Conservation (phyloP, 2,329 filamentous ascomycete species). For the Colletotrichum gigasporum region DNA sequence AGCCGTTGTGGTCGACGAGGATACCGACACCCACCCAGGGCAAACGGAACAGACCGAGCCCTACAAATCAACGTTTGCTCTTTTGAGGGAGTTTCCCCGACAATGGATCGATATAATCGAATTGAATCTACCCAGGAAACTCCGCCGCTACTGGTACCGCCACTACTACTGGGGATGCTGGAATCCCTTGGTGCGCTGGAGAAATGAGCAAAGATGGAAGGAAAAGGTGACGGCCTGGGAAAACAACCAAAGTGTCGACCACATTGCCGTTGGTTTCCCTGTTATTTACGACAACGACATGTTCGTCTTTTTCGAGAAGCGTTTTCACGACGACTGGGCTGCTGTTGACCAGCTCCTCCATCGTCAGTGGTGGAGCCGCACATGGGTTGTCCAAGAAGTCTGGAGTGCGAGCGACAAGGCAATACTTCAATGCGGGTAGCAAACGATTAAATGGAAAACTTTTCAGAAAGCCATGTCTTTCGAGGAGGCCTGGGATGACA, state of each 20-base stretch:
- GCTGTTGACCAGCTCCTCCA: background rate
- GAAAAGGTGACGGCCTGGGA: too few species aligned
- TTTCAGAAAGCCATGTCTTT: background rate
- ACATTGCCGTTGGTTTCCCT: background rate
- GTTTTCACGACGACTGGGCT: background rate
- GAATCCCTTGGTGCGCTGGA: too few species aligned
- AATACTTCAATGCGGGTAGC: background rate
- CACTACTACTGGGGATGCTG: too few species aligned
- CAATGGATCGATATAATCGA: too few species aligned
- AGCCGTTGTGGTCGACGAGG: too few species aligned
- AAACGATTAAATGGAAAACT: background rate
- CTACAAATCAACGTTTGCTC: too few species aligned
- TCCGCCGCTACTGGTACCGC: too few species aligned
- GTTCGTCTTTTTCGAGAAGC: background rate
- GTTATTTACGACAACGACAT: background rate
- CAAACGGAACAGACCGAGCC: too few species aligned
- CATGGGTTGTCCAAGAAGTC: background rate
- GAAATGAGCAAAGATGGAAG: too few species aligned
- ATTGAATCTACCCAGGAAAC: too few species aligned
- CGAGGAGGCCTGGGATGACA: background rate
- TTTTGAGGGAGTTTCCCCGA: too few species aligned
- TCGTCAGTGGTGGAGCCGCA: background rate
- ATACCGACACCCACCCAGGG: too few species aligned
- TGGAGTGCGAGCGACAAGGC: background rate
- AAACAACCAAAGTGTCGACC: background rate